Conservation (phyloP, 2,329 filamentous ascomycete species). For the Eurotiales sp. region DNA sequence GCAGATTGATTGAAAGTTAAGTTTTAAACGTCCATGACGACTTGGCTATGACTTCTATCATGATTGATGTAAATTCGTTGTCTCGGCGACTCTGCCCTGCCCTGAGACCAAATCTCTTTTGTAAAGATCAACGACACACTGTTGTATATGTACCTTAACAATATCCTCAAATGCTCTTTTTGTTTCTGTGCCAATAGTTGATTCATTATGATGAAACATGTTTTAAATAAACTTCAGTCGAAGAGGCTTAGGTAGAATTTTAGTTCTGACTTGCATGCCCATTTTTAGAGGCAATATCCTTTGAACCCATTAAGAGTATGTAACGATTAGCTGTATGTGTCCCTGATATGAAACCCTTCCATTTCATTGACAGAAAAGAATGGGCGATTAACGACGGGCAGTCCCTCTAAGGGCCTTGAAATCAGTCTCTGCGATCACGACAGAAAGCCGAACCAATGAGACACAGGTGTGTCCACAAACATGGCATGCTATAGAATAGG, state of each 20-base stretch:
- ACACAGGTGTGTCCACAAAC: constrained; percentile 16
- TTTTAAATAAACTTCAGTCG: too few relatives aligned
- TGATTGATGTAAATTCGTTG: background rate
- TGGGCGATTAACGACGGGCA: constrained; percentile 50
- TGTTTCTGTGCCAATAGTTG: background rate
- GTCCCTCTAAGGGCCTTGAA: constrained; percentile 39
- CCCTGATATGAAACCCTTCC: constrained; percentile 50
- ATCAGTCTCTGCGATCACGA: constrained; percentile 36
- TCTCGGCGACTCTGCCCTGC: background rate
- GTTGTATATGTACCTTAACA: too few relatives aligned
- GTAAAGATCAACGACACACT: too few relatives aligned
- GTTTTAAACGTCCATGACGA: too few relatives aligned
- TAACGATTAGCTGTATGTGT: constrained; percentile 20
- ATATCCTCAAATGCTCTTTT: too few relatives aligned
- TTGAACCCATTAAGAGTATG: too few relatives aligned
- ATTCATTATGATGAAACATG: background rate
- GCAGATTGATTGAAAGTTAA: background rate
- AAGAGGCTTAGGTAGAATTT: too few relatives aligned
- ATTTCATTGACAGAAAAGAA: constrained; percentile 44
- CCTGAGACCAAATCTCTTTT: background rate
- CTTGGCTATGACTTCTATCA: background rate
- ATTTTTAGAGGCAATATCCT: background rate
- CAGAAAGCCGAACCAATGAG: constrained; percentile 45
- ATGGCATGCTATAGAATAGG: constrained; percentile 14
- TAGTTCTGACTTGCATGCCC: background rate